A percentile compares a stretch with the other conserved stretches of the same genome.
Evolutionary conservation across 345 rosid genomes (phyloP).

Genomic region (Erucastrum elatum): DNA sequence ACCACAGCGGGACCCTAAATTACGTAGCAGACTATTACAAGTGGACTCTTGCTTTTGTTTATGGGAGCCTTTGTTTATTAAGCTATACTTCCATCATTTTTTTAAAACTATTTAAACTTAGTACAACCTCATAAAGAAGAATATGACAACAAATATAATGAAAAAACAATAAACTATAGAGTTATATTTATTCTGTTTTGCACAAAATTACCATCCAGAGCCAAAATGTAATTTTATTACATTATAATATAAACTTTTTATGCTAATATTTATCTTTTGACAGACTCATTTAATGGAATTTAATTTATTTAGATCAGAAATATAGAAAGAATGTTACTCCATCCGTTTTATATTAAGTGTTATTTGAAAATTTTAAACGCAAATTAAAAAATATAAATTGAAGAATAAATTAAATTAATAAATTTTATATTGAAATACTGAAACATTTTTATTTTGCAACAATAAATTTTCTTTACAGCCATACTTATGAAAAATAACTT

Average conservation of each 20-base stretch:
- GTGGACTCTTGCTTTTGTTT: conserved; percentile 15
- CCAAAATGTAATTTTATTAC: neutral
- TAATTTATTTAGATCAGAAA: neutral
- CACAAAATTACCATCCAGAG: neutral
- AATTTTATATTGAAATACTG: too few species aligned
- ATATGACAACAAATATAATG: neutral
- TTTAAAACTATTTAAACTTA: too few species aligned
- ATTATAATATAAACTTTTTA: neutral
- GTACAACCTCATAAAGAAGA: neutral
- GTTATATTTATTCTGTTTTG: neutral
- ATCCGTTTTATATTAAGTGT: too few species aligned
- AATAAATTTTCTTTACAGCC: too few species aligned
- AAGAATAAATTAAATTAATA: too few species aligned
- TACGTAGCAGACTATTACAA: conserved; percentile 27
- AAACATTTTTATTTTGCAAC: too few species aligned
- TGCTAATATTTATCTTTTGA: neutral
- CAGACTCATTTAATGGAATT: neutral
- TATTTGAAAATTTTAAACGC: too few species aligned
- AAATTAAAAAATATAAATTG: too few species aligned
- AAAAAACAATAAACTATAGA: neutral
- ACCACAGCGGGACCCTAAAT: neutral
- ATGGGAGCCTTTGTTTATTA: neutral
- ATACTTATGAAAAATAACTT: too few species aligned
- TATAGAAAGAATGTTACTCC: too few species aligned
- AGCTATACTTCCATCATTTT: neutral